These are phyloP conservation scores for Durusdinium trenchii DNA, from an alignment of 73 alveolate genomes.

Conservation along the genomic window DNA sequence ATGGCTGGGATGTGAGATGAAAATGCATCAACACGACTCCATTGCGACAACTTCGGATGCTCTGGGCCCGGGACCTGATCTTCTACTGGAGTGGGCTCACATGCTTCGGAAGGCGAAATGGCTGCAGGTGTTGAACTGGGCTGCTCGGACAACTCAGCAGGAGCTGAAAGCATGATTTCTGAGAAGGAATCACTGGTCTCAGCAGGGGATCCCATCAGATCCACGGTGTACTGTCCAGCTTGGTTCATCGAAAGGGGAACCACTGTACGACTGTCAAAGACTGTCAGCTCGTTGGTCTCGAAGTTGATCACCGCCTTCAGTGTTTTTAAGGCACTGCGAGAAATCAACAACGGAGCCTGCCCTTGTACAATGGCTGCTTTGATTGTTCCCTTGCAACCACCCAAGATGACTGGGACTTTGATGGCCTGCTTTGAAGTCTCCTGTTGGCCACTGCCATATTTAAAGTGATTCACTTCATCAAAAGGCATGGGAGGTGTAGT, in stretches of 20 bases:
- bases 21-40: neutral
- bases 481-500: too few relatives aligned
- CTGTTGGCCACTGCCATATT: too few relatives aligned
- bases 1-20: neutral
- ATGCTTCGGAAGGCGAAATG: too few relatives aligned
- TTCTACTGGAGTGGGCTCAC: too few relatives aligned
- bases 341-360: neutral
- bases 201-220: neutral
- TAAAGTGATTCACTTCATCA: too few relatives aligned
- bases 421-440: neutral
- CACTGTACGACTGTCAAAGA: too few relatives aligned
- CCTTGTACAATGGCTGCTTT: neutral
- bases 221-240: too few relatives aligned
- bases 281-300: neutral
- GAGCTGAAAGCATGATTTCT: neutral
- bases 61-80: too few relatives aligned
- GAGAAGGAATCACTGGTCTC: neutral
- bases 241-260: too few relatives aligned
- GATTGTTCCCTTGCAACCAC: neutral
- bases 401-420: neutral
- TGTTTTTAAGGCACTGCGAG: neutral
- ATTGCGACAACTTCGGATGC: too few relatives aligned
- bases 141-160: neutral
- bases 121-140: too few relatives aligned
- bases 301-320: neutral